Percentiles rank a stretch among this genome's conserved stretches.
Evolutionary conservation across 768 basidiomycete species (phyloP).

Genomic region (Hysterangium stoloniferum): DNA sequence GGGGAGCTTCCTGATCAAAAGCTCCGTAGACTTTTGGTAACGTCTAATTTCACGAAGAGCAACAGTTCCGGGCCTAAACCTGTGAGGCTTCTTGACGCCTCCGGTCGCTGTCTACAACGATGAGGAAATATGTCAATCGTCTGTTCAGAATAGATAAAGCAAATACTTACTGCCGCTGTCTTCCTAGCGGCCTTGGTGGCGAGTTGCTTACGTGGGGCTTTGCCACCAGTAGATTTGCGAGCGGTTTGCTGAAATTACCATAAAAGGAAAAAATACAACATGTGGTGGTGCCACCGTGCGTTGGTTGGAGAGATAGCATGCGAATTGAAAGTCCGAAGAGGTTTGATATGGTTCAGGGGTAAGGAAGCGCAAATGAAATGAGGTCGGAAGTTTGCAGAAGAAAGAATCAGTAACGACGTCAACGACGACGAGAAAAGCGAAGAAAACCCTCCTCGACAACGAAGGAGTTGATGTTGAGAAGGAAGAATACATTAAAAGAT

Average conservation of each 20-base stretch:
- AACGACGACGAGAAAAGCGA: slow-evolving; percentile 3
- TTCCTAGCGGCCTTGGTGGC: slow-evolving; percentile 31
- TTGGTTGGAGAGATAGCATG: not conserved
- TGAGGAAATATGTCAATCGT: not conserved
- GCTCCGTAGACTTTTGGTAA: slow-evolving; percentile 41
- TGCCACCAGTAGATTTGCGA: slow-evolving; percentile 27
- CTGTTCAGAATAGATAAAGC: not conserved
- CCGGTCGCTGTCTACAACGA: slow-evolving; percentile 46
- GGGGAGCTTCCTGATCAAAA: slow-evolving; percentile 41
- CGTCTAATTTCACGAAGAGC: slow-evolving; percentile 94
- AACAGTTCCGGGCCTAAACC: slow-evolving; percentile 96
- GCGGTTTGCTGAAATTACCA: slow-evolving; percentile 25
- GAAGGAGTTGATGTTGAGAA: not conserved
- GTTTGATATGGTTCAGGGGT: not conserved
- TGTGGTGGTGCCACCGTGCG: not conserved
- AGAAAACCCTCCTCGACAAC: not conserved
- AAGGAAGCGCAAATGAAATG: slow-evolving; percentile 1
- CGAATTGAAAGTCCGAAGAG: not conserved
- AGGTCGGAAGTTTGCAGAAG: slow-evolving; percentile 2
- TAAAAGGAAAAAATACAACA: slow-evolving; percentile 11
- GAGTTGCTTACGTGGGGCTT: slow-evolving; percentile 28
- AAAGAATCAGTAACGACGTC: slow-evolving; percentile 2
- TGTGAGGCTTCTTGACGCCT: slow-evolving; percentile 99
- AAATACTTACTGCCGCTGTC: slow-evolving; percentile 17
- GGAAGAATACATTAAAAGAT: not conserved